These are phyloP conservation scores for Silene noctiflora DNA, from an alignment of 179 eudicot species.

Conservation along the genomic window DNA sequence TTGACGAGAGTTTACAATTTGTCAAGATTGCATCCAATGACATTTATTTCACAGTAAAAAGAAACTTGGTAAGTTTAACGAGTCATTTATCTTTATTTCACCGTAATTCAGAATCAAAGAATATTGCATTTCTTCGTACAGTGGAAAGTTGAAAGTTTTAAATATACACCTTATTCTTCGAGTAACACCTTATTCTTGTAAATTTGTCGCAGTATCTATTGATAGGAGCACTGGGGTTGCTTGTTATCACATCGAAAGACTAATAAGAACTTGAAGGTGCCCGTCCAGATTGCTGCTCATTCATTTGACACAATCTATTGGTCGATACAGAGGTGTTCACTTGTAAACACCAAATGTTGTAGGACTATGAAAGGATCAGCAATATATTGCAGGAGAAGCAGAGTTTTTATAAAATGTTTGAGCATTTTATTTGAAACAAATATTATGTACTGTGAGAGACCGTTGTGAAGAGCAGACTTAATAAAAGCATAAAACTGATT, in stretches of 20 bases:
- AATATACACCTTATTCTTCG: neutral
- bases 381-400: neutral
- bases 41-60: neutral
- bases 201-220: conserved; percentile 55
- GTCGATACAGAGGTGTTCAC: neutral
- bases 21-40: neutral
- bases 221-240: conserved; percentile 58
- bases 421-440: neutral
- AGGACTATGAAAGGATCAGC: neutral
- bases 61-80: neutral
- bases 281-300: neutral
- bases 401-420: neutral
- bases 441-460: no score
- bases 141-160: neutral
- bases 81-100: neutral
- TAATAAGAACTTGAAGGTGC: conserved; percentile 18
- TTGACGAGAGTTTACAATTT: no score
- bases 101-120: neutral
- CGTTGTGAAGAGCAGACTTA: no score
- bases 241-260: conserved; percentile 57
- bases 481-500: no score
- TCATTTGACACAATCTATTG: neutral
- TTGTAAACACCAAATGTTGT: neutral
- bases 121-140: neutral
- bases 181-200: neutral